These are phyloP conservation scores for Camptophora hylomeconis DNA, from an alignment of 2,329 filamentous ascomycete species.

Conservation along the genomic window DNA sequence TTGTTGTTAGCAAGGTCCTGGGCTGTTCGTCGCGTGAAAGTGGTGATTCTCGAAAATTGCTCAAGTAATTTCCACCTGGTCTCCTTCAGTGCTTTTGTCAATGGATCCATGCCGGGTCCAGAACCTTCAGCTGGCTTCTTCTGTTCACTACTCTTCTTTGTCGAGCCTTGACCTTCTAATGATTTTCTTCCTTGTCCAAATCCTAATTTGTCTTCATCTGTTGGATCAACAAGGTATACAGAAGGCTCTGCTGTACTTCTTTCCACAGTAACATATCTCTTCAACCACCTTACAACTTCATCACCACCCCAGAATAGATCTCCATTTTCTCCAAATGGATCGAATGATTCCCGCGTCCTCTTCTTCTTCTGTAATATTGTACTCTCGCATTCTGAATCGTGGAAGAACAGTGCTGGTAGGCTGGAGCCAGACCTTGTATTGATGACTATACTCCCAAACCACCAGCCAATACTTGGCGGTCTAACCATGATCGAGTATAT, in stretches of 20 bases:
- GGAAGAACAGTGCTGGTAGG: slow-evolving; percentile 93
- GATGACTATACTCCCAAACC: slow-evolving; percentile 91
- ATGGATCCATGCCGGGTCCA: slow-evolving; percentile 58
- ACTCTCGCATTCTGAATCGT: slow-evolving; percentile 90
- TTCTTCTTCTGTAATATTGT: slow-evolving; percentile 91
- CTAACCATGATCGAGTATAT: slow-evolving; percentile 84
- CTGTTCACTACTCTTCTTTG: slow-evolving; percentile 28
- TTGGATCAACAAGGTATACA: slow-evolving; percentile 82
- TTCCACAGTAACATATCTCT: slow-evolving; percentile 70
- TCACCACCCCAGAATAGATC: slow-evolving; percentile 97
- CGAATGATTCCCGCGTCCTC: slow-evolving; percentile 69
- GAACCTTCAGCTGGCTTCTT: slow-evolving; percentile 45
- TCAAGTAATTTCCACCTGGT: slow-evolving; percentile 94
- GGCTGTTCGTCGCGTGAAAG: slow-evolving; percentile 81
- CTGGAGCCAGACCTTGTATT: slow-evolving; percentile 84
- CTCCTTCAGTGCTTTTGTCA: slow-evolving; percentile 88
- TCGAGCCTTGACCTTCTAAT: slow-evolving; percentile 26
- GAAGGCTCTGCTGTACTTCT: slow-evolving; percentile 76
- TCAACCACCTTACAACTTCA: slow-evolving; percentile 84
- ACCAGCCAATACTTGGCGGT: slow-evolving; percentile 91
- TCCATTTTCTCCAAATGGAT: slow-evolving; percentile 74
- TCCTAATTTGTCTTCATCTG: slow-evolving; percentile 65
- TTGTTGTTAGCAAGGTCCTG: slow-evolving; percentile 87
- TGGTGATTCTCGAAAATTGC: slow-evolving; percentile 93
- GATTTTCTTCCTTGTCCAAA: slow-evolving; percentile 52